These are phyloP conservation scores for Gilbertella persicaria DNA, from an alignment of 371 early-diverging fungal genomes.

Conservation along the genomic window DNA sequence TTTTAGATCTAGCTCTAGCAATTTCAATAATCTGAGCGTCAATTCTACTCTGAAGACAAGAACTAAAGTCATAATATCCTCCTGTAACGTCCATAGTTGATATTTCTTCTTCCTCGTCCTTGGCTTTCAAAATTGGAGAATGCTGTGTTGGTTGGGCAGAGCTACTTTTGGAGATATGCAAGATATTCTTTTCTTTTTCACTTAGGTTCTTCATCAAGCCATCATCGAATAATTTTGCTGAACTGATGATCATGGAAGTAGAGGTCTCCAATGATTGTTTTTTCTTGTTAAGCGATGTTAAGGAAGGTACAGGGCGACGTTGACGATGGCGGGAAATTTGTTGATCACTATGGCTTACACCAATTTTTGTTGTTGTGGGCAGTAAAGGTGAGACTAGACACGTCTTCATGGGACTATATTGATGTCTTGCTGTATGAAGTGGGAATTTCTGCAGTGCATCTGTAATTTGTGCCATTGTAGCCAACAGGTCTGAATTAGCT, in stretches of 20 bases:
- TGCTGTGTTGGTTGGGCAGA: background rate
- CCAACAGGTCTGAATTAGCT: conserved; percentile 15
- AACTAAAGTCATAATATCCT: conserved; percentile 16
- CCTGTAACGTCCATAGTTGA: conserved; percentile 6
- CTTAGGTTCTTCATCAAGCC: conserved; percentile 1
- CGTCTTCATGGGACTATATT: background rate
- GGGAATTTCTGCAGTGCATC: conserved; percentile 20
- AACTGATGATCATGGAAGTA: conserved; percentile 1
- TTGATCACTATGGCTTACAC: conserved; percentile 8
- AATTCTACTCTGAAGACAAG: conserved; percentile 23
- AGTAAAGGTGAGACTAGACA: too few species aligned
- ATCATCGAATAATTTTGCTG: background rate
- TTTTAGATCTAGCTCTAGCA: conserved; percentile 21
- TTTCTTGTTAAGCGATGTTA: background rate
- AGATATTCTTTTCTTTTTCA: conserved; percentile 6
- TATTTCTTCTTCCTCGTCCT: background rate
- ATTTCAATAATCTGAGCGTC: conserved; percentile 23
- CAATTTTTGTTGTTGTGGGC: background rate
- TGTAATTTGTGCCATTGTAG: conserved; percentile 24
- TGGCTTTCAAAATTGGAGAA: too few species aligned
- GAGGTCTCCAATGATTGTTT: background rate
- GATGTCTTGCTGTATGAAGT: conserved; percentile 1
- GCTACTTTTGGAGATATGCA: conserved; percentile 5
- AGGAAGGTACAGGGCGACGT: background rate
- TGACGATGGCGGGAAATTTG: conserved; percentile 5